These are phyloP conservation scores for Yamadazyma philogaea DNA, from an alignment of 805 yeast species.

Conservation along the genomic window DNA sequence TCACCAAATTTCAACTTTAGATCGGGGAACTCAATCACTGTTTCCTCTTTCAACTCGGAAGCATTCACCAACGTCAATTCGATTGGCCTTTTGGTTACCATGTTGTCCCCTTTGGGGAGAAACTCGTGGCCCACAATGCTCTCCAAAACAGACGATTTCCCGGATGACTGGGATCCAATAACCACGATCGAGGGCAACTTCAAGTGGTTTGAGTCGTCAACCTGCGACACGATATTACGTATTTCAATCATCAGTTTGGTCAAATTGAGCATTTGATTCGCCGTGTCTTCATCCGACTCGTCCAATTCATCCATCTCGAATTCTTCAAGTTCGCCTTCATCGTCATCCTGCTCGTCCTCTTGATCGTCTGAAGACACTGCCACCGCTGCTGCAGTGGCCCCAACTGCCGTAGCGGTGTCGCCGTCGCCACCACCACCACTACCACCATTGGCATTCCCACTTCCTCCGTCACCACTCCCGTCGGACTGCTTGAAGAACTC, in stretches of 20 bases:
- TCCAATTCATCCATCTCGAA: conserved; percentile 45
- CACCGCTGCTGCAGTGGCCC: conserved; percentile 54
- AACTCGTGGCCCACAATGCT: conserved; percentile 98
- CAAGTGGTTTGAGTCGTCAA: conserved; percentile 73
- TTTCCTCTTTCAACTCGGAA: conserved; percentile 63
- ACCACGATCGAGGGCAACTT: conserved; percentile 94
- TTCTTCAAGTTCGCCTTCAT: conserved; percentile 46
- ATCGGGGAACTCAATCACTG: conserved; percentile 88
- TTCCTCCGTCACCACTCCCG: conserved; percentile 1
- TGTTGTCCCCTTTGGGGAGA: conserved; percentile 93
- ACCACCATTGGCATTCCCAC: conserved; percentile 17
- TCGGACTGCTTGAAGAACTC: conserved; percentile 37
- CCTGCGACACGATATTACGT: conserved; percentile 68
- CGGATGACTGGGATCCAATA: conserved; percentile 95
- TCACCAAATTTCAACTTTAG: conserved; percentile 80
- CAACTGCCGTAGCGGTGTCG: conserved; percentile 38
- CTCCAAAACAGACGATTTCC: conserved; percentile 94
- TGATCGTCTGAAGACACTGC: conserved; percentile 17
- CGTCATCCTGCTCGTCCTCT: conserved; percentile 41
- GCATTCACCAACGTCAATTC: conserved; percentile 90
- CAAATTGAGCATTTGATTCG: conserved; percentile 79
- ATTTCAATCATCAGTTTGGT: conserved; percentile 98
- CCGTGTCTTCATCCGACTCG: conserved; percentile 47
- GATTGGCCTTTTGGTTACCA: conserved; percentile 98
- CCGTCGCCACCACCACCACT: conserved; percentile 32